Percentiles rank a stretch among this genome's conserved stretches.
phyloP scores from a whole-genome alignment of 768 basidiomycete genomes.

The Suillus clintonianus region DNA sequence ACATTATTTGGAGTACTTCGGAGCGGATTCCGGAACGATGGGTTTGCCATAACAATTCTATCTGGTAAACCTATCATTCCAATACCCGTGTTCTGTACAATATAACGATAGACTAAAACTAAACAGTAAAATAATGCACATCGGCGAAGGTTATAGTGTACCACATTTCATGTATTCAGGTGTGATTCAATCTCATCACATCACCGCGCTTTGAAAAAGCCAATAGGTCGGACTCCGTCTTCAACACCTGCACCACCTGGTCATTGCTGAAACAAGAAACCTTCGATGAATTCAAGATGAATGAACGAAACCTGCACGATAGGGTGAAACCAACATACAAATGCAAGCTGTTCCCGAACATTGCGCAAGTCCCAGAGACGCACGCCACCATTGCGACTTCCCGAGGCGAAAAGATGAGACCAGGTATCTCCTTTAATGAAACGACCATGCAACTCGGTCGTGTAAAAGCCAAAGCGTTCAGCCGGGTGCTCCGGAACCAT shows the following conservation, averaged over 20 bases:
- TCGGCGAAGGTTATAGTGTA: not conserved
- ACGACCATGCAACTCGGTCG: slow-evolving; percentile 40
- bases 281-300: slow-evolving; percentile 21
- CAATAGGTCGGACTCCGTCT: slow-evolving; percentile 33
- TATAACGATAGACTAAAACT: not conserved
- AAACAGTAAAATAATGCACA: not conserved
- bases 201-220: slow-evolving; percentile 40
- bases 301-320: not conserved
- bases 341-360: slow-evolving; percentile 20
- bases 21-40: not conserved
- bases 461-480: slow-evolving; percentile 46
- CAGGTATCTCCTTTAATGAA: slow-evolving; percentile 41
- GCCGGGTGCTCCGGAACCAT: slow-evolving; percentile 35
- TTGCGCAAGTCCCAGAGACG: slow-evolving; percentile 53
- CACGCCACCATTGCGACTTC: slow-evolving; percentile 42
- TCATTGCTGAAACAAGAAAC: slow-evolving; percentile 31
- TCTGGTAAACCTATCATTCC: not conserved
- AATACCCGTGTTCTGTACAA: not conserved
- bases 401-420: slow-evolving; percentile 43
- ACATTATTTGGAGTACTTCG: slow-evolving; percentile 18
- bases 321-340: slow-evolving; percentile 18
- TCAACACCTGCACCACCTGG: slow-evolving; percentile 42
- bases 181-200: not conserved
- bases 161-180: not conserved
- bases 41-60: not conserved